Conservation (phyloP, 805 yeast genomes). For the Candida ponderosae region DNA sequence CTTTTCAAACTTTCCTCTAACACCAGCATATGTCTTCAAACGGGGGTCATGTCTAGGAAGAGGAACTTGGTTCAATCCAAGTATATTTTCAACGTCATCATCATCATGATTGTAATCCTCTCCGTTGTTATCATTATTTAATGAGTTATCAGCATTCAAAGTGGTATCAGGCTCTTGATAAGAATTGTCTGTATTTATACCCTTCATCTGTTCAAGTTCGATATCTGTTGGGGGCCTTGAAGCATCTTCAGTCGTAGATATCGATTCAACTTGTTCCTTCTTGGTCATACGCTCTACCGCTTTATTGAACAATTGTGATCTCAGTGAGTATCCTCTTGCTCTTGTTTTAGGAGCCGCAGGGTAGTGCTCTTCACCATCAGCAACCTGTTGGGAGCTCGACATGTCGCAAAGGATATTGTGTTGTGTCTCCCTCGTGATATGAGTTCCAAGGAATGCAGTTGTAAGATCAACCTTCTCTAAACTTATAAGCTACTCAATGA, state of each 20-base stretch:
- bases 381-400: not conserved
- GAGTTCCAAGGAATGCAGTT: not conserved
- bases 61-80: constrained; percentile 1
- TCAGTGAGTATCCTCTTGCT: constrained; percentile 57
- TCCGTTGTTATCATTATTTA: too few relatives aligned
- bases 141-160: constrained; percentile 7
- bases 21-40: constrained; percentile 13
- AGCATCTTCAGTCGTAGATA: constrained; percentile 1
- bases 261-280: constrained; percentile 1
- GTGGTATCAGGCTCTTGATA: constrained; percentile 3
- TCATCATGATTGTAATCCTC: constrained; percentile 1
- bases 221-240: constrained; percentile 19
- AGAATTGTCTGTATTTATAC: too few relatives aligned
- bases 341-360: constrained; percentile 23
- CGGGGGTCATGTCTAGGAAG: constrained; percentile 5
- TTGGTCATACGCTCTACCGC: constrained; percentile 17
- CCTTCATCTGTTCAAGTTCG: constrained; percentile 18
- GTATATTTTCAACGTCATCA: constrained; percentile 7
- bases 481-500: too few relatives aligned
- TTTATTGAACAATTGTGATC: constrained; percentile 57
- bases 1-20: constrained; percentile 14
- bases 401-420: not conserved
- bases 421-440: not conserved
- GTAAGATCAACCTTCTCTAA: too few relatives aligned
- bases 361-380: too few relatives aligned